phyloP scores from a whole-genome alignment of 1,284 basidiomycete species.

The Sanghuangporus sanghuang region DNA sequence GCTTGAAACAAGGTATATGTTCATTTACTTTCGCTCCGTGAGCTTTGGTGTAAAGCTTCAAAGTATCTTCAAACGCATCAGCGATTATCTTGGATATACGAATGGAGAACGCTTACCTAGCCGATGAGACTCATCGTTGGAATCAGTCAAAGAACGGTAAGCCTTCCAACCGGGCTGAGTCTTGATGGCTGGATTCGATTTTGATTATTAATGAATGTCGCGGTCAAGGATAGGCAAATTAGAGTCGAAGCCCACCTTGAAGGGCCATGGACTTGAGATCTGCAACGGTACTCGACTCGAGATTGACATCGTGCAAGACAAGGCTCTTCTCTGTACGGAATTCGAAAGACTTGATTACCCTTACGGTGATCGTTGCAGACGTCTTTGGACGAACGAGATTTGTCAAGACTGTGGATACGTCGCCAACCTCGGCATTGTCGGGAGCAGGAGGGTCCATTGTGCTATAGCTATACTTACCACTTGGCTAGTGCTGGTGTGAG shows the following conservation, averaged over 20 bases:
- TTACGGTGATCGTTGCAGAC: constrained; percentile 79
- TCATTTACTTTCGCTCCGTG: constrained; percentile 82
- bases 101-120: not conserved
- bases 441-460: not conserved
- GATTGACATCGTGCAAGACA: constrained; percentile 78
- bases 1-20: not conserved
- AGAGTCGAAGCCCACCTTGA: constrained; percentile 42
- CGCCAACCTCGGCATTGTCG: constrained; percentile 20
- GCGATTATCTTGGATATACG: not conserved
- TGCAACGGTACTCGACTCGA: constrained; percentile 73
- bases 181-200: constrained; percentile 49
- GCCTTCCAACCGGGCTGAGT: constrained; percentile 81
- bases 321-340: constrained; percentile 88
- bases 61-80: constrained; percentile 55
- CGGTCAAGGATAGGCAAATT: not conserved
- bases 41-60: constrained; percentile 92
- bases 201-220: not conserved
- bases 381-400: constrained; percentile 66
- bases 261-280: constrained; percentile 68
- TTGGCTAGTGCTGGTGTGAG: not conserved
- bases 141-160: constrained; percentile 55
- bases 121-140: not conserved
- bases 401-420: constrained; percentile 52
- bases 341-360: constrained; percentile 94
- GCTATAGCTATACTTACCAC: not conserved